Conservation (phyloP, 1,284 basidiomycete species). For the Trametes polyzona region DNA sequence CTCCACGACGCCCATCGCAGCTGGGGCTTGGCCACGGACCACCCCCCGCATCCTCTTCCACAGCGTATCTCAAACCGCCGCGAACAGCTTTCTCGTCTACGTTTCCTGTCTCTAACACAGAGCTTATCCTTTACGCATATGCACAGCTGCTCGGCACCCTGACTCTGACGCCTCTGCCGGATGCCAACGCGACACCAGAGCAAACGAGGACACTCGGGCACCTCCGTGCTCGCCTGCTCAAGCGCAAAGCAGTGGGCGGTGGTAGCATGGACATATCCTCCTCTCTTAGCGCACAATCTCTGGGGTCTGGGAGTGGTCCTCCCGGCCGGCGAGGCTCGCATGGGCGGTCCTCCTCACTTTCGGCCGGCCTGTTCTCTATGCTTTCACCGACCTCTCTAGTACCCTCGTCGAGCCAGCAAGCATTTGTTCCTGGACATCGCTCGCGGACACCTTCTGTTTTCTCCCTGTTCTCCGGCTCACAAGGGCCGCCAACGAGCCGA, state of each 20-base stretch:
- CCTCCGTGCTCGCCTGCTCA: slow-evolving; percentile 55
- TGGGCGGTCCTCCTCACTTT: slow-evolving; percentile 55
- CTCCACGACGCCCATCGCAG: slow-evolving; percentile 40
- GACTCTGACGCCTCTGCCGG: slow-evolving; percentile 43
- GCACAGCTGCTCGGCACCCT: slow-evolving; percentile 79
- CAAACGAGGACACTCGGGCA: slow-evolving; percentile 47
- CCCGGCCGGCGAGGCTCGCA: slow-evolving; percentile 42
- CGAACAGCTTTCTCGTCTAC: slow-evolving; percentile 46
- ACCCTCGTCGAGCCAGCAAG: slow-evolving; percentile 18
- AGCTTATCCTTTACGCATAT: slow-evolving; percentile 86
- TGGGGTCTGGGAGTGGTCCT: slow-evolving; percentile 35
- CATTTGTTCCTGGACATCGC: slow-evolving; percentile 33
- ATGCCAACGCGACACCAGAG: slow-evolving; percentile 35
- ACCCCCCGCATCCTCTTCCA: slow-evolving; percentile 32
- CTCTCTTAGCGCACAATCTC: slow-evolving; percentile 36
- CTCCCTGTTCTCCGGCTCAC: slow-evolving; percentile 30
- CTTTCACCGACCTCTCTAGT: slow-evolving; percentile 39
- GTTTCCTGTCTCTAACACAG: slow-evolving; percentile 45
- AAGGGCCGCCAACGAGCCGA: slow-evolving; percentile 17
- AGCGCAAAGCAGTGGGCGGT: slow-evolving; percentile 62
- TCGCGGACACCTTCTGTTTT: slow-evolving; percentile 34
- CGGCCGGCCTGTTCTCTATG: slow-evolving; percentile 58
- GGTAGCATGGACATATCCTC: slow-evolving; percentile 78
- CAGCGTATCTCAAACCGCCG: slow-evolving; percentile 30
- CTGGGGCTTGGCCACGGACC: slow-evolving; percentile 47